phyloP scores from a whole-genome alignment of 1,139 yeast genomes.

The Candida pseudocylindracea region DNA sequence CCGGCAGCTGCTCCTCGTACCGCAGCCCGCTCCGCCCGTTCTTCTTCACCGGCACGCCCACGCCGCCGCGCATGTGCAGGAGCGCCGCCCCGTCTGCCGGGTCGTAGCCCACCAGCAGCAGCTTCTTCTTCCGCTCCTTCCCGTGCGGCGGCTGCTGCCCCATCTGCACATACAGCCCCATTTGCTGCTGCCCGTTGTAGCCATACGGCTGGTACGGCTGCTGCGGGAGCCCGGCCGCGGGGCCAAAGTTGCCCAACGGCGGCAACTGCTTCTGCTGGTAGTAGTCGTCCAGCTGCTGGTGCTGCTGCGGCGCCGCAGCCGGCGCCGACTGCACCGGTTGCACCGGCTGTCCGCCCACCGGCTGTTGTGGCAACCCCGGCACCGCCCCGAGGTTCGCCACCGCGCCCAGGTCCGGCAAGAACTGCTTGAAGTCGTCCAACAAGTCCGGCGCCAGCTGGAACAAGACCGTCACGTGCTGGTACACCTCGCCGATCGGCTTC shows the following conservation, averaged over 20 bases:
- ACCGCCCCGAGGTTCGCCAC: not conserved
- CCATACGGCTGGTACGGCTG: not conserved
- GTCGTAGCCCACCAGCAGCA: conserved; percentile 3
- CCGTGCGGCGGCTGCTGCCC: conserved; percentile 1
- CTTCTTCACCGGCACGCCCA: too few species aligned
- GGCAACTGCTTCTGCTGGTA: conserved; percentile 32
- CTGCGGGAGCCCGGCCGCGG: conserved; percentile 25
- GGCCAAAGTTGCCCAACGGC: conserved; percentile 90
- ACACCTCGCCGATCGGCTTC: conserved; percentile 85
- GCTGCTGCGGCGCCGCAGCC: not conserved
- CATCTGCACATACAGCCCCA: not conserved
- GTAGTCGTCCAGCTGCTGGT: not conserved
- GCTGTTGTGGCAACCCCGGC: too few species aligned
- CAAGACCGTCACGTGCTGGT: conserved; percentile 72
- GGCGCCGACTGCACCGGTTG: not conserved
- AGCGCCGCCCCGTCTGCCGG: too few species aligned
- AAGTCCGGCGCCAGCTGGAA: conserved; percentile 90
- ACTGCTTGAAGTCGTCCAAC: conserved; percentile 83
- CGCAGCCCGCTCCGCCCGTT: too few species aligned
- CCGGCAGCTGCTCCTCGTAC: not conserved
- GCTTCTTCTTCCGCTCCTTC: conserved; percentile 1
- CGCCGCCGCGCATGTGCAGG: too few species aligned
- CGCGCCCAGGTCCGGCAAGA: conserved; percentile 71
- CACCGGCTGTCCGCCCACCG: too few species aligned
- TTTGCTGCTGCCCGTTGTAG: not conserved